Percentiles rank a stretch among this genome's conserved stretches.
Evolutionary conservation across 306 rosid genomes (phyloP).

Genomic region (Sesbania bispinosa): DNA sequence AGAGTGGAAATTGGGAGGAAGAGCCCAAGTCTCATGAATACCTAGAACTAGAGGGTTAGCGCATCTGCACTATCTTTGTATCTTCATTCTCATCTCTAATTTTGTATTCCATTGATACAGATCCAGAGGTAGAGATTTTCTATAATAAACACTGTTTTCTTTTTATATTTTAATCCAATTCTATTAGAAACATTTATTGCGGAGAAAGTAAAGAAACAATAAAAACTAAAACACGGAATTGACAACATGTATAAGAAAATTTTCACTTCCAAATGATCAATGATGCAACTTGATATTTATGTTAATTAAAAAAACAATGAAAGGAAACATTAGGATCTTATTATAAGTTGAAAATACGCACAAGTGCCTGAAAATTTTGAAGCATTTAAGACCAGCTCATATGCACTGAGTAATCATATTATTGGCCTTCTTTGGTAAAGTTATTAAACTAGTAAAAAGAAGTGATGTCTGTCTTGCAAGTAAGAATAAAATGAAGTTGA

Average conservation of each 20-base stretch:
- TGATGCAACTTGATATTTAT: neutral
- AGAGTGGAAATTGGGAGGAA: neutral
- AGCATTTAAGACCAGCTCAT: neutral
- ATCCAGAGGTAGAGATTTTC: neutral
- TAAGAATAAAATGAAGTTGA: neutral
- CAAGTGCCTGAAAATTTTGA: neutral
- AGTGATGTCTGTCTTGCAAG: neutral
- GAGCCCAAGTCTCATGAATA: neutral
- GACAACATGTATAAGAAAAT: neutral
- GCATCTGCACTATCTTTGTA: too few relatives aligned
- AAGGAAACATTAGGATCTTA: neutral
- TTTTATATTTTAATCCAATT: neutral
- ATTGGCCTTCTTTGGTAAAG: neutral
- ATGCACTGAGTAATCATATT: neutral
- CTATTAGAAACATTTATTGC: too few relatives aligned
- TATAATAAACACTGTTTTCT: neutral
- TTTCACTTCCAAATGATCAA: neutral
- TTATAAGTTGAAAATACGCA: neutral
- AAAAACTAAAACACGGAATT: neutral
- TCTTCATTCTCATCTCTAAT: neutral
- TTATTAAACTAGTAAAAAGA: neutral
- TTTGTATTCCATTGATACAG: neutral
- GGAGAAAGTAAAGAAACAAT: slow-evolving; percentile 11
- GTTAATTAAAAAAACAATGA: neutral
- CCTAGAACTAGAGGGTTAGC: too few relatives aligned